Conservation (phyloP, 1,139 yeast genomes). For the Waltiozyma sp. region DNA sequence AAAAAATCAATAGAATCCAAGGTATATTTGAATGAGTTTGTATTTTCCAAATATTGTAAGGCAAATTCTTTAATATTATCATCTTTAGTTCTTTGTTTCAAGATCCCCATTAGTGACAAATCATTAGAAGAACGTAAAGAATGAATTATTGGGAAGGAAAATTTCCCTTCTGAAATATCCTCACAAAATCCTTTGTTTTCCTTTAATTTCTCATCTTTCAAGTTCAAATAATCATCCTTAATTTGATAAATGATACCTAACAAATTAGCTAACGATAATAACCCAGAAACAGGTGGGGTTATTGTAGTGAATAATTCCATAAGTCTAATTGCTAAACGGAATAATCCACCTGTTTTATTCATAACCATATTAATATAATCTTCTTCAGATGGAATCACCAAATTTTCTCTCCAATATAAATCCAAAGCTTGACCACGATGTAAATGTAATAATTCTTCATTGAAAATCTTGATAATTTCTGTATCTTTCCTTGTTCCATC, state of each 20-base stretch:
- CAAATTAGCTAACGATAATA: conserved; percentile 60
- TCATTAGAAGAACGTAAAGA: conserved; percentile 30
- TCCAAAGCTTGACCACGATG: conserved; percentile 90
- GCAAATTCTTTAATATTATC: conserved; percentile 36
- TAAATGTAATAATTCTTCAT: conserved; percentile 65
- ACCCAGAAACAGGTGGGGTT: conserved; percentile 8
- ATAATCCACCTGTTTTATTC: conserved; percentile 84
- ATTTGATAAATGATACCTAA: conserved; percentile 77
- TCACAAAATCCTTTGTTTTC: conserved; percentile 77
- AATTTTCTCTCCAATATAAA: conserved; percentile 72
- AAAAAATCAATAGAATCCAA: conserved; percentile 12
- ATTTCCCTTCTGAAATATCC: conserved; percentile 82
- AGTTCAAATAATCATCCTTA: conserved; percentile 68
- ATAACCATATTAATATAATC: conserved; percentile 74
- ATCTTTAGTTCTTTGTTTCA: conserved; percentile 29
- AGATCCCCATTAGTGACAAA: conserved; percentile 27
- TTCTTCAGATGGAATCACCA: conserved; percentile 50
- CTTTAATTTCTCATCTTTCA: conserved; percentile 41
- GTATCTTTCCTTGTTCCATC: conserved; percentile 8
- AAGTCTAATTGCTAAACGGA: conserved; percentile 59
- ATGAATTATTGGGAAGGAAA: conserved; percentile 76
- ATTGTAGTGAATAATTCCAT: conserved; percentile 31
- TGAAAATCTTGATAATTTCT: conserved; percentile 30
- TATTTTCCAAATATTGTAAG: conserved; percentile 31
- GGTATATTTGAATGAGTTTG: conserved; percentile 34